Evolutionary conservation across 495 filamentous ascomycete species (phyloP).

Genomic region (Hyaloscypha variabilis): DNA sequence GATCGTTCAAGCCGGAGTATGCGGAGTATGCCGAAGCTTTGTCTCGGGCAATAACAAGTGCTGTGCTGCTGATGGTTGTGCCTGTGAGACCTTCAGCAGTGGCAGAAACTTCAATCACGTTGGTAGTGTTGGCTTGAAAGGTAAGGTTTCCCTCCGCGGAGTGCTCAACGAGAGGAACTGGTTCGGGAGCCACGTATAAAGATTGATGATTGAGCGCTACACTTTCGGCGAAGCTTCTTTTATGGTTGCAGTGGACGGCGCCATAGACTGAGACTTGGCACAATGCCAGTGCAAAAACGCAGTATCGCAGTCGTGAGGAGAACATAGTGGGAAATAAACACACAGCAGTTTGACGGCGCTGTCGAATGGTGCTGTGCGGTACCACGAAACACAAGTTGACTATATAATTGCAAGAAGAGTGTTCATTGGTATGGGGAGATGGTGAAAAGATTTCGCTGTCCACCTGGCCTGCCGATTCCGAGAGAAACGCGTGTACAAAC

Average conservation of each 20-base stretch:
- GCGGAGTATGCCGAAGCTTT: constrained; percentile 45
- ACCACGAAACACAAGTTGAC: background rate
- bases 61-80: constrained; percentile 41
- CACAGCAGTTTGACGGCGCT: background rate
- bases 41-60: constrained; percentile 60
- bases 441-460: background rate
- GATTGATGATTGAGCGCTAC: constrained; percentile 12
- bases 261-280: constrained; percentile 8
- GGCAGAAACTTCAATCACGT: background rate
- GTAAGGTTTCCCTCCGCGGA: background rate
- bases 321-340: constrained; percentile 5
- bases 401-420: constrained; percentile 7
- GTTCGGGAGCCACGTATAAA: background rate
- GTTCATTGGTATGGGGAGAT: background rate
- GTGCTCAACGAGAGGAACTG: constrained; percentile 7
- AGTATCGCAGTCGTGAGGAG: background rate
- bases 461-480: background rate
- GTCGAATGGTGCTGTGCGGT: constrained; percentile 1
- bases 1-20: constrained; percentile 57
- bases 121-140: constrained; percentile 15
- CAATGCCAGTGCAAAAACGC: constrained; percentile 11
- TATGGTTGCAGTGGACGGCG: constrained; percentile 7
- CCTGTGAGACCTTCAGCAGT: background rate
- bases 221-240: background rate
- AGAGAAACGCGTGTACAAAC: constrained; percentile 5